These are phyloP conservation scores for Leccinum barrowsii DNA, from an alignment of 768 basidiomycete species.

Conservation along the genomic window DNA sequence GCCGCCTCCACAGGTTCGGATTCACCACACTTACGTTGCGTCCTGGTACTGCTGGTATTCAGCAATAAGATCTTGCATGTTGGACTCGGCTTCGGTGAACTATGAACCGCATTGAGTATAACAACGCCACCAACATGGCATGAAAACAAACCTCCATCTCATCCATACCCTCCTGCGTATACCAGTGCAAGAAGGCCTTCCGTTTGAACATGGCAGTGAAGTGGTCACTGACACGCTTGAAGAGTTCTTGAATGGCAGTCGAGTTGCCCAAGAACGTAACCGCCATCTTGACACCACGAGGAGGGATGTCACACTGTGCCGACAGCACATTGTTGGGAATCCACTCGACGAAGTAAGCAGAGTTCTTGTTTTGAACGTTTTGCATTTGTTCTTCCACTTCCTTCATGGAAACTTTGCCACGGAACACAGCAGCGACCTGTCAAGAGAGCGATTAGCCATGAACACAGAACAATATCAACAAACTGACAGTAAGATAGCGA, in stretches of 20 bases:
- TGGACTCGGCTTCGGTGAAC: conserved; percentile 98
- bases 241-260: conserved; percentile 94
- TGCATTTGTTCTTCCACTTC: conserved; percentile 99
- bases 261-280: conserved; percentile 98
- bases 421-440: conserved; percentile 92
- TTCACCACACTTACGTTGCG: conserved; percentile 66
- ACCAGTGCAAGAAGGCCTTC: conserved; percentile 99
- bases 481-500: conserved; percentile 87
- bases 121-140: neutral
- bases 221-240: conserved; percentile 98
- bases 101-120: conserved; percentile 21
- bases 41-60: conserved; percentile 98
- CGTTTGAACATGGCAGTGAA: conserved; percentile 99
- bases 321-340: conserved; percentile 99
- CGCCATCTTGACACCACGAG: conserved; percentile 93
- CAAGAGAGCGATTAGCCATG: neutral
- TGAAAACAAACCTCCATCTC: conserved; percentile 76
- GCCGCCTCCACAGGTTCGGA: neutral
- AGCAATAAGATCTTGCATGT: conserved; percentile 98
- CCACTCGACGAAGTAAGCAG: conserved; percentile 99
- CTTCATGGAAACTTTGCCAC: conserved; percentile 99
- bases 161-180: conserved; percentile 99
- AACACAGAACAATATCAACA: neutral
- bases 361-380: conserved; percentile 96
- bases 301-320: conserved; percentile 97